These are phyloP conservation scores for Brassica carinata DNA, from an alignment of 345 rosid genomes.

Conservation along the genomic window DNA sequence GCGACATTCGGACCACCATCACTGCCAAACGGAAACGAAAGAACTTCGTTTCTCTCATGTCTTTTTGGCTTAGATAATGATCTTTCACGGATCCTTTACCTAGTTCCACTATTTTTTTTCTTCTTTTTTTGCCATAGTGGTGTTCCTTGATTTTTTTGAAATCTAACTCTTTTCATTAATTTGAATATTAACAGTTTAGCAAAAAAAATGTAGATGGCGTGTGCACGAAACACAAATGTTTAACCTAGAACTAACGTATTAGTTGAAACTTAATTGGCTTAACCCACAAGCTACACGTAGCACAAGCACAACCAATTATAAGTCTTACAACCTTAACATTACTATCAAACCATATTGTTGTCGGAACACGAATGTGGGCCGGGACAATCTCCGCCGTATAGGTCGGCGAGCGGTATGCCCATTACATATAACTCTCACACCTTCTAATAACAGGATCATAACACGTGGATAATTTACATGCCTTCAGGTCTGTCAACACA, in stretches of 20 bases:
- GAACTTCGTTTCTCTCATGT: too few relatives aligned
- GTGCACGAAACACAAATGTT: not conserved
- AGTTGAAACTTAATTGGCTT: conserved; percentile 3
- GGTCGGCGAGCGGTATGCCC: conserved; percentile 34
- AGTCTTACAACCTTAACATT: not conserved
- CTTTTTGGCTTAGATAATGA: too few relatives aligned
- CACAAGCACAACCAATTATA: conserved; percentile 1
- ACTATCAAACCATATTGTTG: conserved; percentile 4
- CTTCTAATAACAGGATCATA: not conserved
- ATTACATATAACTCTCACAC: conserved; percentile 11
- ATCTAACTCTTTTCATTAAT: too few relatives aligned
- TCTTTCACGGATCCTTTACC: too few relatives aligned
- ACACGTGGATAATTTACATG: conserved; percentile 21
- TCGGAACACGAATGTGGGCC: conserved; percentile 23
- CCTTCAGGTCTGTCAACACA: conserved; percentile 9
- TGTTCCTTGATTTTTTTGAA: too few relatives aligned
- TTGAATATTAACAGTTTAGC: too few relatives aligned
- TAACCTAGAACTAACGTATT: not conserved
- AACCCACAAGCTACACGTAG: conserved; percentile 18
- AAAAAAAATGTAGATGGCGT: too few relatives aligned
- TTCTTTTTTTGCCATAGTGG: too few relatives aligned
- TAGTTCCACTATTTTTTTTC: too few relatives aligned
- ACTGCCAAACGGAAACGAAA: too few relatives aligned
- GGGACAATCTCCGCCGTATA: conserved; percentile 36
- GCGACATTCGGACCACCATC: too few relatives aligned